A percentile compares a stretch with the other conserved stretches of the same genome.
These are phyloP conservation scores for Populus davidiana DNA, from an alignment of 345 rosid species.

Conservation along the genomic window DNA sequence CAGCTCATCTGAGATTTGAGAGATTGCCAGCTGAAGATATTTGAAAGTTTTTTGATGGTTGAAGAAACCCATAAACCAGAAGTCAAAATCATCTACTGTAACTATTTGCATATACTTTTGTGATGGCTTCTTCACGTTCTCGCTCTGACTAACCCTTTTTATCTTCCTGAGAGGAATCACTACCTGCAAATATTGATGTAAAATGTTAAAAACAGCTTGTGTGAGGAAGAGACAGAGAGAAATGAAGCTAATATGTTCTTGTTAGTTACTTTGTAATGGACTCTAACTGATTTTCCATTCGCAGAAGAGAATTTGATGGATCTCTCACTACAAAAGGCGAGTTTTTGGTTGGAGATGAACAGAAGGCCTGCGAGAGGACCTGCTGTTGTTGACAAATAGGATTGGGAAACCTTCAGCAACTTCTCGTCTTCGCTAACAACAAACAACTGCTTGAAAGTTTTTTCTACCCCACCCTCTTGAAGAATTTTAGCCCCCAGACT, in stretches of 20 bases:
- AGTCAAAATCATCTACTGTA: slow-evolving; percentile 31
- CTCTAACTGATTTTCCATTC: slow-evolving; percentile 29
- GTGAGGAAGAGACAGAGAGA: not conserved
- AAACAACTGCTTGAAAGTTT: slow-evolving; percentile 41
- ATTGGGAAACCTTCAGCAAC: slow-evolving; percentile 43
- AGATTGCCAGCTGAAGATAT: not conserved
- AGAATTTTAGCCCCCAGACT: slow-evolving; percentile 43
- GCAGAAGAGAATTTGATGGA: slow-evolving; percentile 34
- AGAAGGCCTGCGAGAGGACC: slow-evolving; percentile 56
- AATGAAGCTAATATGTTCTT: too few relatives aligned
- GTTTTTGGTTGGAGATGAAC: slow-evolving; percentile 39
- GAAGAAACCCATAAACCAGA: slow-evolving; percentile 20
- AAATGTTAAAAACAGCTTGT: too few relatives aligned
- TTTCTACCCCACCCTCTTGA: slow-evolving; percentile 43
- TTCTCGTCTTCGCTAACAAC: slow-evolving; percentile 38
- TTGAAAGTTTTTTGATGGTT: not conserved
- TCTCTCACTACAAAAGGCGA: slow-evolving; percentile 51
- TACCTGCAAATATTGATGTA: slow-evolving; percentile 28
- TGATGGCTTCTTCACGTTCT: slow-evolving; percentile 59
- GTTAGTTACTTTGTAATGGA: slow-evolving; percentile 37
- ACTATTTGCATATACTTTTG: slow-evolving; percentile 65
- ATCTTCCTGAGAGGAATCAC: slow-evolving; percentile 58
- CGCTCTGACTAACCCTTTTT: slow-evolving; percentile 46
- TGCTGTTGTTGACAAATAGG: slow-evolving; percentile 44
- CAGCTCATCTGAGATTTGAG: not conserved